A percentile compares a stretch with the other conserved stretches of the same genome.
Evolutionary conservation across 2,329 filamentous ascomycete species (phyloP).

Genomic region (Trichothecium sympodiale): DNA sequence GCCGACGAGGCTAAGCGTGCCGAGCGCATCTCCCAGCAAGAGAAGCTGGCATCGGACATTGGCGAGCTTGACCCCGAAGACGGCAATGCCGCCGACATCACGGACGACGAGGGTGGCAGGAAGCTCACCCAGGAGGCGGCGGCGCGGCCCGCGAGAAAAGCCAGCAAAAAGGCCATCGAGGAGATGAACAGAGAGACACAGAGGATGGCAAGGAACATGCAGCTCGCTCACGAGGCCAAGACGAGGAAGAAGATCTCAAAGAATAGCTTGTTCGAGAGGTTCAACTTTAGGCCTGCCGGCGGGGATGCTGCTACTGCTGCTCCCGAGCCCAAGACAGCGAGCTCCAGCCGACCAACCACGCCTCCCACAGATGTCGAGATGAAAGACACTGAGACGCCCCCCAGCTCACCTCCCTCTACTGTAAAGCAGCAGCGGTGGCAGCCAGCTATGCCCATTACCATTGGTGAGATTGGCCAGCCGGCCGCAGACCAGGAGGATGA

Average conservation of each 20-base stretch:
- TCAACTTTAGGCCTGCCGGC: slow-evolving; percentile 55
- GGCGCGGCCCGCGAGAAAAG: slow-evolving; percentile 65
- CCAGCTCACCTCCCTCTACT: slow-evolving; percentile 51
- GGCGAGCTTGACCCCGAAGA: slow-evolving; percentile 22
- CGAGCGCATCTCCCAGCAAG: slow-evolving; percentile 27
- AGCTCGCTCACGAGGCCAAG: slow-evolving; percentile 78
- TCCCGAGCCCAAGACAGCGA: slow-evolving; percentile 26
- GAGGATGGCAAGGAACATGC: slow-evolving; percentile 78
- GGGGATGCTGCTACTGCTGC: slow-evolving; percentile 9
- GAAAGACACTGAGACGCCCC: slow-evolving; percentile 48
- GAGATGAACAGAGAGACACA: slow-evolving; percentile 95
- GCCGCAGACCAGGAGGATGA: slow-evolving; percentile 17
- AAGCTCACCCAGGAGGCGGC: slow-evolving; percentile 57
- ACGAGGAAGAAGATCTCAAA: slow-evolving; percentile 88
- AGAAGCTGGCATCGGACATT: slow-evolving; percentile 22
- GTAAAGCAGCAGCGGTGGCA: slow-evolving; percentile 14
- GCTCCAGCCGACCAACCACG: slow-evolving; percentile 44
- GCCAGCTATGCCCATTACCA: slow-evolving; percentile 1
- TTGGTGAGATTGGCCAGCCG: slow-evolving; percentile 6
- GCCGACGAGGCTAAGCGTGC: slow-evolving; percentile 38
- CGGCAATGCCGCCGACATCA: slow-evolving; percentile 37
- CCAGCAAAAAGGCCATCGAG: slow-evolving; percentile 87
- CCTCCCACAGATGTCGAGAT: slow-evolving; percentile 43
- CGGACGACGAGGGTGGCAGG: slow-evolving; percentile 51
- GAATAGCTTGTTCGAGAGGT: slow-evolving; percentile 68